phyloP scores from a whole-genome alignment of 768 basidiomycete genomes.

The Xanthoconium purpureum region DNA sequence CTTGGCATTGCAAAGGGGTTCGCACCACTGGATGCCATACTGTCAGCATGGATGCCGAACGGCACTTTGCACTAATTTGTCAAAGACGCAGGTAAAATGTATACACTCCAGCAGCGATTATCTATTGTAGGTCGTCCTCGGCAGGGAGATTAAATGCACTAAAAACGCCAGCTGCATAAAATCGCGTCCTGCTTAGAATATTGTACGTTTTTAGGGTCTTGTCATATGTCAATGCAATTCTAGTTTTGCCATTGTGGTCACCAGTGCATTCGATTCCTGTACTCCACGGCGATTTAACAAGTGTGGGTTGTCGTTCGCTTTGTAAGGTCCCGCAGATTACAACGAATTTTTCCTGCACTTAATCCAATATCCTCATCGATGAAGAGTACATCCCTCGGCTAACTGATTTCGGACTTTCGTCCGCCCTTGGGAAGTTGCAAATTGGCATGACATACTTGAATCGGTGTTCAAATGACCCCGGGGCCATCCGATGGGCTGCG shows the following conservation, averaged over 20 bases:
- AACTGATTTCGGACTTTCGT: neutral
- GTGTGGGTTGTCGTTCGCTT: neutral
- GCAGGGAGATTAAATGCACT: neutral
- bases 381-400: neutral
- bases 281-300: neutral
- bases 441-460: conserved; percentile 19
- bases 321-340: neutral
- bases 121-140: neutral
- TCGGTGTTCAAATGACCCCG: conserved; percentile 25
- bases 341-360: neutral
- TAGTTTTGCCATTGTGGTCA: neutral
- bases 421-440: neutral
- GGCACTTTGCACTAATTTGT: neutral
- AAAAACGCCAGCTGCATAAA: neutral
- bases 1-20: neutral
- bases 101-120: neutral
- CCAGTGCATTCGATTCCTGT: neutral
- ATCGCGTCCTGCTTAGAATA: neutral
- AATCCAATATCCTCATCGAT: neutral
- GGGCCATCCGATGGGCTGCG: conserved; percentile 47
- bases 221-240: neutral
- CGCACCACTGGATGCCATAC: neutral
- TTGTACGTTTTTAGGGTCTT: neutral
- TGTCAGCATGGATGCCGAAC: neutral
- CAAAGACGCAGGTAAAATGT: neutral